Base-by-base conservation (phyloP, 345 rosid species). In the Eucalyptus marginata region DNA sequence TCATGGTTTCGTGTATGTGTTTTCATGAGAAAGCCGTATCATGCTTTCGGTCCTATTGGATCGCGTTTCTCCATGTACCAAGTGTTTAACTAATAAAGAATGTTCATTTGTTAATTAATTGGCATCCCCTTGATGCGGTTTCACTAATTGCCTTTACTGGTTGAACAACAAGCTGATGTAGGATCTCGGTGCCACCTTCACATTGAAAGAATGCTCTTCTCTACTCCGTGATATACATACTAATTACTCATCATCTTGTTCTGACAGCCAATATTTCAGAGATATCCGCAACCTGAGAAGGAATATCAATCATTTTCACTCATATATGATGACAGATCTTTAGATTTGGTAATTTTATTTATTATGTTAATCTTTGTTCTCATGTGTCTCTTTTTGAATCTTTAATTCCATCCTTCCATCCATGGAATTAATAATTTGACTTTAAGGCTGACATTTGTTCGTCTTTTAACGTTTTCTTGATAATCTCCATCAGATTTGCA, bases 281-380 rank as follows among this genome's bases (percentile, higher is more conserved):
- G 98, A 89, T 91, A 95, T 93, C 97, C 96, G 40, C 94, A 95
- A 84, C 98, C 98, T 31, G 98, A 95, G 94, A 96, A 96, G 93
- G 98, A 96, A 88, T 96, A 96, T 88, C 98, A 96, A 89, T 96
- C 98, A 22, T 96, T 95, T 94, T 96, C 98, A 86, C 98, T 96
- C 86, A 93, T 95, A 87, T 96, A 95, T 85, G 92, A 91, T 88
- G 97, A 95, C 36, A 93, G 97, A 81, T 94, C 98, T 15, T 90
- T 96, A 68, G 98, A 96, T 93, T 91, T 94, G 96, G 97, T 96
- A 94, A 91, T 93, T 46, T n/a, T 90, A 17, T 49, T 49, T 36
- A 15, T 83, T 68, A 27, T 40, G 17, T 84, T 88, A 46, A 62
- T 52, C 27, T 49, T 62, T 90, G 80, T 50, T 83, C 27, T 89